Percentiles rank a stretch among this genome's conserved stretches.
These are phyloP conservation scores for Chalaropsis thielavioides DNA, from an alignment of 2,329 filamentous ascomycete species.

Conservation along the genomic window DNA sequence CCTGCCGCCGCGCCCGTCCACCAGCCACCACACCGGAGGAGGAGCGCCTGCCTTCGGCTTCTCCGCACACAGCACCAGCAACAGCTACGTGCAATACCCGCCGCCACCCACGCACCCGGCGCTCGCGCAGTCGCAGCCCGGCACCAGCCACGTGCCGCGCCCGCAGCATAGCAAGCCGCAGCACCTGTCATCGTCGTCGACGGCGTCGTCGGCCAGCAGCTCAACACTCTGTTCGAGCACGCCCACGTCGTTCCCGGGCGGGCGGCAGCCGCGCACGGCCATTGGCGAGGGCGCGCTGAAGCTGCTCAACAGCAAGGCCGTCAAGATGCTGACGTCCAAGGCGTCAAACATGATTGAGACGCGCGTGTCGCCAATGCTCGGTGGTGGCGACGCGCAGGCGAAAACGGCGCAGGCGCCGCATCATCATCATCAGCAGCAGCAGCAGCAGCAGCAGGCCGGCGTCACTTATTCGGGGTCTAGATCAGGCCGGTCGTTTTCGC, in stretches of 20 bases:
- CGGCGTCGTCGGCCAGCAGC: background rate
- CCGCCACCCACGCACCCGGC: background rate
- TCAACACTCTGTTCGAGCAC: background rate
- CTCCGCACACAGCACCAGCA: background rate
- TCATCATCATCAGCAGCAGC: background rate
- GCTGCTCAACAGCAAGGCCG: constrained; percentile 19
- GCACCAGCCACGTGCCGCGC: background rate
- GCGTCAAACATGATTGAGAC: constrained; percentile 20
- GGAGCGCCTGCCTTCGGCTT: background rate
- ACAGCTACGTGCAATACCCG: background rate
- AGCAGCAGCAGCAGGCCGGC: background rate
- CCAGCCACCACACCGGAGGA: background rate
- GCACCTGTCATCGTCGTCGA: background rate
- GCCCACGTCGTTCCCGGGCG: background rate
- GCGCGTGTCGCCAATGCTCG: constrained; percentile 19
- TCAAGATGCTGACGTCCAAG: constrained; percentile 19
- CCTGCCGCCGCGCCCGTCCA: constrained; percentile 8
- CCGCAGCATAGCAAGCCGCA: background rate
- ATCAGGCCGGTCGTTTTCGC: background rate
- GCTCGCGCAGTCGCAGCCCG: background rate
- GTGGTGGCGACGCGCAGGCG: constrained; percentile 10
- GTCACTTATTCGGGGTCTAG: background rate
- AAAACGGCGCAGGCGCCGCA: constrained; percentile 5
- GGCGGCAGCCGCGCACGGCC: constrained; percentile 1
- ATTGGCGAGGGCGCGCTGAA: constrained; percentile 5